These are phyloP conservation scores for Aspergillus fumigatiaffinis DNA, from an alignment of 2,329 filamentous ascomycete genomes.

Conservation along the genomic window DNA sequence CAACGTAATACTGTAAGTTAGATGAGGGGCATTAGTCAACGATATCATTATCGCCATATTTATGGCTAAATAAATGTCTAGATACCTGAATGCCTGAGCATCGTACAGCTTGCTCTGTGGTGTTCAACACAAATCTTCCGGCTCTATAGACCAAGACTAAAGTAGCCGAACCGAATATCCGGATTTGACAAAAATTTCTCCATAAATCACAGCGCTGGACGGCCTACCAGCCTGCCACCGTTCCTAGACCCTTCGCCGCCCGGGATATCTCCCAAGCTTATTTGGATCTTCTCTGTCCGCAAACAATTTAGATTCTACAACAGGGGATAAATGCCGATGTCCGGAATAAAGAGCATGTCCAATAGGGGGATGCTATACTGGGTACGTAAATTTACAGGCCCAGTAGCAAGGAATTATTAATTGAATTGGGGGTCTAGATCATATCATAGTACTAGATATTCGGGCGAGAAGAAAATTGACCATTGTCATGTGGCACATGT, in stretches of 20 bases:
- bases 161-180: slow-evolving; percentile 13
- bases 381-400: not conserved
- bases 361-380: not conserved
- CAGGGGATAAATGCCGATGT: not conserved
- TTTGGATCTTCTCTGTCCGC: not conserved
- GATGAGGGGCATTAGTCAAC: not conserved
- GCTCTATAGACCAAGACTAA: slow-evolving; percentile 2
- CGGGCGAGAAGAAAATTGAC: slow-evolving; percentile 14
- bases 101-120: not conserved
- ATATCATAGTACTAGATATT: not conserved
- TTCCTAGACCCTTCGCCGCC: not conserved
- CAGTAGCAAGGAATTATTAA: not conserved
- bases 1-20: no score
- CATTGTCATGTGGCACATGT: slow-evolving; percentile 12
- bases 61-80: not conserved
- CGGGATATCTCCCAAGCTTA: slow-evolving; percentile 5
- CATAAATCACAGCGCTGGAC: slow-evolving; percentile 18
- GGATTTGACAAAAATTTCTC: slow-evolving; percentile 15
- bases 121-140: not conserved
- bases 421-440: slow-evolving; percentile 6
- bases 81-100: not conserved
- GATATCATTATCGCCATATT: not conserved
- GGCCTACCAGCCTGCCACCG: not conserved
- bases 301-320: not conserved
- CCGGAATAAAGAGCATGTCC: not conserved